A percentile compares a stretch with the other conserved stretches of the same genome.
Conservation (phyloP, 176 grass and related monocot genomes). For the Carex myosuroides region DNA sequence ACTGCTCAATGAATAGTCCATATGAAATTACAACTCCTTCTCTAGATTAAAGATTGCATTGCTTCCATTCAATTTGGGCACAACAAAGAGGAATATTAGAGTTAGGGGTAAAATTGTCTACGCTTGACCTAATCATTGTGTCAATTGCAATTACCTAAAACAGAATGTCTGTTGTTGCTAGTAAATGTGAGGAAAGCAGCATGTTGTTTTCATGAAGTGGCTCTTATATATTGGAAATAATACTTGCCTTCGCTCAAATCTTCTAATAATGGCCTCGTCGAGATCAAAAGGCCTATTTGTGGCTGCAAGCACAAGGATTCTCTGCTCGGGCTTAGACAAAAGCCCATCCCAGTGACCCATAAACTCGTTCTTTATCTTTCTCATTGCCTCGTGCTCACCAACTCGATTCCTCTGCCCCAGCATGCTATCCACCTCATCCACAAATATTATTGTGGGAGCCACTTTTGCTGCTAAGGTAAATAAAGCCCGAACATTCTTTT, state of each 20-base stretch:
- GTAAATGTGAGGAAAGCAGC: background rate
- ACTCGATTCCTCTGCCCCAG: constrained; percentile 55
- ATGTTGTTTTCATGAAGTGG: background rate
- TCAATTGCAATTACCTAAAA: too few species aligned
- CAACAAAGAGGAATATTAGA: background rate
- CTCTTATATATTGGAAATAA: background rate
- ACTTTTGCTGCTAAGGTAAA: constrained; percentile 89
- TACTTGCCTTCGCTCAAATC: constrained; percentile 82
- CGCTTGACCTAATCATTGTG: background rate
- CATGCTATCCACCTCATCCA: constrained; percentile 98
- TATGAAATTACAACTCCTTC: background rate
- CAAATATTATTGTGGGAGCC: constrained; percentile 83
- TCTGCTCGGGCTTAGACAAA: constrained; percentile 60
- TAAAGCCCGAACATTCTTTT: constrained; percentile 89
- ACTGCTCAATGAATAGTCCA: background rate
- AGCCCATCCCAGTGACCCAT: constrained; percentile 98
- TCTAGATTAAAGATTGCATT: background rate
- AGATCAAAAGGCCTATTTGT: constrained; percentile 97
- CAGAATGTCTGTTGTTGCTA: background rate
- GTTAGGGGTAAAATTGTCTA: background rate
- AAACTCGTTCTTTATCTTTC: constrained; percentile 99
- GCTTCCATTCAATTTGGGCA: background rate
- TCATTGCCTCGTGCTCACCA: constrained; percentile 88
- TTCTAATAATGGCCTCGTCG: constrained; percentile 93
- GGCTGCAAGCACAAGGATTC: constrained; percentile 86